Conservation (phyloP, 768 basidiomycete genomes). For the Leccinellum luteum region DNA sequence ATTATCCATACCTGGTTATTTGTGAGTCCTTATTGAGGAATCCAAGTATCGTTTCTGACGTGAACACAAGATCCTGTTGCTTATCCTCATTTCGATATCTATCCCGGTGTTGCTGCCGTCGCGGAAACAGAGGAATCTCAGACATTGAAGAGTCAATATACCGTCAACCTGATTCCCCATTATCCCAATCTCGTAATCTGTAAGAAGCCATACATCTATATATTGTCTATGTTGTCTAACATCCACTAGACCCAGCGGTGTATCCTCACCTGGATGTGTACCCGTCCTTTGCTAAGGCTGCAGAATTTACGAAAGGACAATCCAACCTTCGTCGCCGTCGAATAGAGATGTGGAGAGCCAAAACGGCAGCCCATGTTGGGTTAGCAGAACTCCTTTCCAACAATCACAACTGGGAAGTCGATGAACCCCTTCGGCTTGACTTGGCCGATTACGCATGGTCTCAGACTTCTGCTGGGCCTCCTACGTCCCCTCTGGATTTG, state of each 20-base stretch:
- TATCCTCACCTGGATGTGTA: conserved; percentile 26
- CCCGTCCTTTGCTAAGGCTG: conserved; percentile 3
- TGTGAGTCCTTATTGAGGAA: conserved; percentile 20
- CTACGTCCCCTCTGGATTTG: conserved; percentile 41
- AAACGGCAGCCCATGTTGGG: conserved; percentile 20
- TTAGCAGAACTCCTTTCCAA: conserved; percentile 16
- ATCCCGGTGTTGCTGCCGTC: conserved; percentile 23
- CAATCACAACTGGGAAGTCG: conserved; percentile 21
- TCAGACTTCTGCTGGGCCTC: conserved; percentile 65
- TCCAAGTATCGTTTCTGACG: conserved; percentile 13
- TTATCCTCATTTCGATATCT: conserved; percentile 43
- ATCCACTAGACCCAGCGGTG: conserved; percentile 17
- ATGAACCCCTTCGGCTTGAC: conserved; percentile 46
- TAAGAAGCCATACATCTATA: conserved; percentile 20
- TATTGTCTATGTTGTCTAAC: conserved; percentile 3
- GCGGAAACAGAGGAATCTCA: not conserved
- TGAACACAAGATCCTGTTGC: conserved; percentile 35
- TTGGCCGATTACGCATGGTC: conserved; percentile 71
- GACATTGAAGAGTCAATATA: not conserved
- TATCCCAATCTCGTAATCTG: conserved; percentile 40
- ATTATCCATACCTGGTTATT: conserved; percentile 27
- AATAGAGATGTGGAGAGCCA: conserved; percentile 17
- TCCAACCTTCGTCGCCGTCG: conserved; percentile 10
- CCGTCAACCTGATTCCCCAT: conserved; percentile 9
- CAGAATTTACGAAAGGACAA: not conserved